Conservation (phyloP, 2,329 filamentous ascomycete genomes). For the Lachnellula hyalina region DNA sequence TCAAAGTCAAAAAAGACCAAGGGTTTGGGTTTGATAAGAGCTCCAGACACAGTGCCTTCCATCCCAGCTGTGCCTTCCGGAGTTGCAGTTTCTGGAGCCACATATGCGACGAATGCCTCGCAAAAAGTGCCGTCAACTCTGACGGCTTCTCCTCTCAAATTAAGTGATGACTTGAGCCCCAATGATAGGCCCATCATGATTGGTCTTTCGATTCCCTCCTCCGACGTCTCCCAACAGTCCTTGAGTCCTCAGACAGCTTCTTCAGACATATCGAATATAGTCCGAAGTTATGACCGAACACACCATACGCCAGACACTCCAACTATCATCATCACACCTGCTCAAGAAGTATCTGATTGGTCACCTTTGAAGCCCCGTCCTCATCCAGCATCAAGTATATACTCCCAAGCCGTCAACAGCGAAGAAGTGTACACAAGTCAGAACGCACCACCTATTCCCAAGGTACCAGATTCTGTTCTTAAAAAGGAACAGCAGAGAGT, state of each 20-base stretch:
- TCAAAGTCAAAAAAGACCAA: slow-evolving; percentile 27
- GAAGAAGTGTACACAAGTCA: slow-evolving; percentile 26
- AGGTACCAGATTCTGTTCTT: slow-evolving; percentile 39
- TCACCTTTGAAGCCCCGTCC: slow-evolving; percentile 21
- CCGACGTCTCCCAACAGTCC: slow-evolving; percentile 40
- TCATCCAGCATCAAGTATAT: slow-evolving; percentile 37
- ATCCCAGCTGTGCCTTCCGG: background rate
- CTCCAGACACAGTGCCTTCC: background rate
- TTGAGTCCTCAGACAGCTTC: slow-evolving; percentile 44
- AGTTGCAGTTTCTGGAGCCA: background rate
- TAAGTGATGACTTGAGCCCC: slow-evolving; percentile 52
- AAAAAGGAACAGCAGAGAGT: slow-evolving; percentile 23
- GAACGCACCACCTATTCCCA: slow-evolving; percentile 55
- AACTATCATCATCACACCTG: slow-evolving; percentile 48
- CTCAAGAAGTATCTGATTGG: slow-evolving; percentile 35
- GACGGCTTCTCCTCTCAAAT: slow-evolving; percentile 11
- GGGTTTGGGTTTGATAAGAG: background rate
- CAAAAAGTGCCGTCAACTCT: background rate
- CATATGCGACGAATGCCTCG: background rate
- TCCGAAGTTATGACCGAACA: slow-evolving; percentile 21
- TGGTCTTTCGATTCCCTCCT: slow-evolving; percentile 60
- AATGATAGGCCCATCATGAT: slow-evolving; percentile 68
- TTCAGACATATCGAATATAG: slow-evolving; percentile 23
- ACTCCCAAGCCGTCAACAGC: slow-evolving; percentile 48
- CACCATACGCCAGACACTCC: slow-evolving; percentile 35